These are phyloP conservation scores for Massariosphaeria phaeospora DNA, from an alignment of 495 filamentous ascomycete genomes.

Conservation along the genomic window DNA sequence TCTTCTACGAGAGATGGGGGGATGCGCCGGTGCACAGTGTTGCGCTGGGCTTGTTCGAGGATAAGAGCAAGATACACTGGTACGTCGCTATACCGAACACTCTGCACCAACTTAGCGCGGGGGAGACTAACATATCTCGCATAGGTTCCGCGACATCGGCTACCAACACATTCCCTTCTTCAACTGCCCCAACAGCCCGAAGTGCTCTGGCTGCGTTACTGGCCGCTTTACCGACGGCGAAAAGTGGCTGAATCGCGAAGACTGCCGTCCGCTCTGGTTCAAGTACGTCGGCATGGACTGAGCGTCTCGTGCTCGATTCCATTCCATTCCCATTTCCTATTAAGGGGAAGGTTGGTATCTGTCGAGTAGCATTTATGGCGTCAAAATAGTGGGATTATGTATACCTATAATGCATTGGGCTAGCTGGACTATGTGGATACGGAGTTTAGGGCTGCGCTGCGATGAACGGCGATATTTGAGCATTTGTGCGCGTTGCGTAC, in stretches of 20 bases:
- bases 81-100: conserved; percentile 44
- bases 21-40: conserved; percentile 97
- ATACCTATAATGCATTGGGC: too few species aligned
- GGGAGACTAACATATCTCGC: not conserved
- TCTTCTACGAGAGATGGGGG: conserved; percentile 99
- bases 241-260: conserved; percentile 75
- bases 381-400: too few species aligned
- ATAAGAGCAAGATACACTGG: conserved; percentile 90
- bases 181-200: conserved; percentile 95
- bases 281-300: conserved; percentile 82
- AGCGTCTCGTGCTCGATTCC: conserved; percentile 6
- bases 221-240: conserved; percentile 87
- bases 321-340: too few species aligned
- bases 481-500: too few species aligned
- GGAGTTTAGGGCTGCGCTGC: too few species aligned
- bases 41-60: conserved; percentile 89
- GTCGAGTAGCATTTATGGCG: too few species aligned
- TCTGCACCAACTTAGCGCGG: not conserved
- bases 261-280: conserved; percentile 96
- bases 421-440: too few species aligned
- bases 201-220: conserved; percentile 82
- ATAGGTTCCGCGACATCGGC: conserved; percentile 98
- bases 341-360: not conserved
- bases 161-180: conserved; percentile 98
- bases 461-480: too few species aligned